Evolutionary conservation across 1,284 basidiomycete species (phyloP).

Genomic region (Apiotrichum porosum): DNA sequence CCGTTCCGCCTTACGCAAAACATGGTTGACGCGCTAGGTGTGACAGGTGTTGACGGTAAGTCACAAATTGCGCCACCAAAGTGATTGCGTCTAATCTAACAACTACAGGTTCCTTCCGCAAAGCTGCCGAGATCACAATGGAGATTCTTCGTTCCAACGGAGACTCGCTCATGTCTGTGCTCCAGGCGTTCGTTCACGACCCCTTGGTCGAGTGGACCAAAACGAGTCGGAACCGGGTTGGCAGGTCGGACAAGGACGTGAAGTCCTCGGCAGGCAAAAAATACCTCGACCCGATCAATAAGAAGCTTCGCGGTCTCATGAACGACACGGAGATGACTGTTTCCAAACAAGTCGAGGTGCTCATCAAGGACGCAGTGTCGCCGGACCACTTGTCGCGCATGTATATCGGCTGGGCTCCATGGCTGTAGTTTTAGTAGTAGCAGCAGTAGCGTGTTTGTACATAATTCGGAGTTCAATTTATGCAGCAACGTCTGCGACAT

Average conservation of each 20-base stretch:
- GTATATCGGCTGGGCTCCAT: conserved; percentile 73
- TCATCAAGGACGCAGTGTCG: conserved; percentile 82
- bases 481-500: not conserved
- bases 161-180: conserved; percentile 90
- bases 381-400: conserved; percentile 58
- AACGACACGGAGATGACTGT: conserved; percentile 57
- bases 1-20: conserved; percentile 97
- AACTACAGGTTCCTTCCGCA: conserved; percentile 88
- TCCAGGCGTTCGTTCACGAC: conserved; percentile 97
- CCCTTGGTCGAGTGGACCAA: conserved; percentile 95
- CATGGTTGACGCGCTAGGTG: conserved; percentile 85
- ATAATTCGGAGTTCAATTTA: not conserved
- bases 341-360: conserved; percentile 77
- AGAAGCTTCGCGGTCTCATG: conserved; percentile 71
- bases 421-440: conserved; percentile 53
- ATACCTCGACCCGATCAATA: conserved; percentile 71
- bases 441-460: not conserved
- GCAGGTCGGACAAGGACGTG: conserved; percentile 47
- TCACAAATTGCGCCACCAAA: not conserved
- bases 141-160: conserved; percentile 82
- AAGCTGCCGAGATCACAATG: conserved; percentile 87
- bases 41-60: conserved; percentile 86
- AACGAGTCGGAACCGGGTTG: conserved; percentile 50
- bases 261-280: conserved; percentile 63
- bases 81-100: not conserved